Conservation (phyloP, 2,329 filamentous ascomycete genomes). For the Paramyrothecium roridum region DNA sequence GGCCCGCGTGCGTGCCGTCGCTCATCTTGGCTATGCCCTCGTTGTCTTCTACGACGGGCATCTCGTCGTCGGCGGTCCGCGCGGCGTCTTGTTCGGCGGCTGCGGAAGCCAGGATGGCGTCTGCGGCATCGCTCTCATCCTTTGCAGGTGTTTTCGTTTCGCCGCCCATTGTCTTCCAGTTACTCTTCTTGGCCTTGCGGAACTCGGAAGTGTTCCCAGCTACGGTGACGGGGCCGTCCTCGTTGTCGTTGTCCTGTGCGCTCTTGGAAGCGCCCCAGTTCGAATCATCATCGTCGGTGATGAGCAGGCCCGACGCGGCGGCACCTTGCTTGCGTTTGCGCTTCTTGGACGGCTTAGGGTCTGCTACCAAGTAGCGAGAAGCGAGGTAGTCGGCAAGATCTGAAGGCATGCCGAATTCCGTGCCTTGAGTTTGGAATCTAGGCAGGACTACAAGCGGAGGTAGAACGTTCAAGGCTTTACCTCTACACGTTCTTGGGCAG, state of each 20-base stretch:
- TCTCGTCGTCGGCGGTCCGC: conserved; percentile 44
- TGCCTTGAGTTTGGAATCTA: not conserved
- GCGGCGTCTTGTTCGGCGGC: conserved; percentile 62
- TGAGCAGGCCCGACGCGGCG: conserved; percentile 52
- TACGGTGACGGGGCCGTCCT: conserved; percentile 48
- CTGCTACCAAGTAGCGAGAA: conserved; percentile 75
- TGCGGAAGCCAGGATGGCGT: conserved; percentile 72
- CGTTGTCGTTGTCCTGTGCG: conserved; percentile 49
- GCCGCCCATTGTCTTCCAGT: conserved; percentile 70
- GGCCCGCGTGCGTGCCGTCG: conserved; percentile 79
- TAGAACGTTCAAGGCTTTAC: no score
- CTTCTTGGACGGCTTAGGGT: conserved; percentile 58
- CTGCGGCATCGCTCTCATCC: conserved; percentile 56
- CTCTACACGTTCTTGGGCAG: no score
- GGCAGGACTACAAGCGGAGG: not conserved
- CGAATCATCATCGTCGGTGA: conserved; percentile 61
- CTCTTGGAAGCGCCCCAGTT: conserved; percentile 41
- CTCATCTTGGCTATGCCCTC: conserved; percentile 68
- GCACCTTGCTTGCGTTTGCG: conserved; percentile 56
- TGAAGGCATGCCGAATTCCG: conserved; percentile 40
- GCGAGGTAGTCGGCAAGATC: conserved; percentile 83
- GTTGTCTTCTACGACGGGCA: conserved; percentile 41
- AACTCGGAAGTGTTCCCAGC: conserved; percentile 59
- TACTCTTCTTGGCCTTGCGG: conserved; percentile 71
- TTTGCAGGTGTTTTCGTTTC: conserved; percentile 22